Conservation (phyloP, 2,329 filamentous ascomycete genomes). For the Plectosphaerella sp. region DNA sequence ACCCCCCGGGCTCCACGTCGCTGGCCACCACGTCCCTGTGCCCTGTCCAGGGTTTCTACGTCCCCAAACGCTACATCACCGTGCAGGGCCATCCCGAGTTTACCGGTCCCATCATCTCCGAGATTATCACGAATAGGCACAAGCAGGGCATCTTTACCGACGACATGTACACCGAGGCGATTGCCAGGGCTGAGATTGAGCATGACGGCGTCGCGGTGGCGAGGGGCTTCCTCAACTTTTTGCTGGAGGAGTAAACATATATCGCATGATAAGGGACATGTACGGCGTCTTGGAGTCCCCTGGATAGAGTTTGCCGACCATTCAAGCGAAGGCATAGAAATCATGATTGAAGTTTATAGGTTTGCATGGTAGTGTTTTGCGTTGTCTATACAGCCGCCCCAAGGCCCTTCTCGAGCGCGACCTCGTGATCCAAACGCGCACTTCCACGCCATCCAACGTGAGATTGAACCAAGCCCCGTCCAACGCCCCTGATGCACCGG, state of each 20-base stretch:
- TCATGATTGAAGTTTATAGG: too few species aligned
- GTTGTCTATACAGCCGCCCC: too few species aligned
- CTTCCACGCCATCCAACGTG: too few species aligned
- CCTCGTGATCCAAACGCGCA: too few species aligned
- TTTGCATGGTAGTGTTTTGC: too few species aligned
- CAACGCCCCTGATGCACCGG: too few species aligned
- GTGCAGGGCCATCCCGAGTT: conserved; percentile 90
- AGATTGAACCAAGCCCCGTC: too few species aligned
- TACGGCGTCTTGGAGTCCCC: too few species aligned
- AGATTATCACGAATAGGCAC: conserved; percentile 63
- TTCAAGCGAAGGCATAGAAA: too few species aligned
- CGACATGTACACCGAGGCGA: conserved; percentile 62
- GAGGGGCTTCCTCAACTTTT: conserved; percentile 70
- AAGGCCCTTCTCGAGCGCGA: too few species aligned
- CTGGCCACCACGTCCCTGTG: conserved; percentile 65
- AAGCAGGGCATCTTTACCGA: conserved; percentile 65
- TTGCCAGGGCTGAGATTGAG: conserved; percentile 57
- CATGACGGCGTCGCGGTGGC: conserved; percentile 81
- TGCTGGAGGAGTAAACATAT: conserved; percentile 47
- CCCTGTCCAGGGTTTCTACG: conserved; percentile 76
- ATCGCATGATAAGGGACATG: too few species aligned
- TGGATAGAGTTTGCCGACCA: too few species aligned
- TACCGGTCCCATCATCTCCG: conserved; percentile 63
- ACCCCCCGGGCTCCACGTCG: conserved; percentile 56
- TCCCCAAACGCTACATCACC: conserved; percentile 61